A percentile compares a stretch with the other conserved stretches of the same genome.
Conservation (phyloP, 2,329 filamentous ascomycete species). For the Verticillium albo-atrum region DNA sequence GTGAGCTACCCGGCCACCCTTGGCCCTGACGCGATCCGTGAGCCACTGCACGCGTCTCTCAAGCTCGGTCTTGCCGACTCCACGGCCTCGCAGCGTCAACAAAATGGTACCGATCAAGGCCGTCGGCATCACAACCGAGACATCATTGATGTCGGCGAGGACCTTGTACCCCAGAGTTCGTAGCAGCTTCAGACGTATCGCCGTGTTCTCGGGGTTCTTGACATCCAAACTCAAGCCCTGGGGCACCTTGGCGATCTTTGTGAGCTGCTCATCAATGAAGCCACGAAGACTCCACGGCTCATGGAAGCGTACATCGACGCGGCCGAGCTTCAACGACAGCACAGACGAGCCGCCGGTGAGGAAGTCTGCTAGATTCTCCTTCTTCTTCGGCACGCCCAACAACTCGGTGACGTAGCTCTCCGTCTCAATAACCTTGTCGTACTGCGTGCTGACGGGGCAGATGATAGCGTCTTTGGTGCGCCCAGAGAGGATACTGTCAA, state of each 20-base stretch:
- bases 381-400: constrained; percentile 88
- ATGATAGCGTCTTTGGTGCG: constrained; percentile 88
- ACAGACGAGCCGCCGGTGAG: constrained; percentile 81
- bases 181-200: constrained; percentile 66
- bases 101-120: constrained; percentile 92
- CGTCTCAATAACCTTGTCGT: constrained; percentile 98
- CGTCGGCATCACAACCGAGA: constrained; percentile 97
- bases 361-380: constrained; percentile 89
- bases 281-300: constrained; percentile 87
- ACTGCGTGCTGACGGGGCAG: constrained; percentile 94
- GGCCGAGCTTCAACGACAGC: constrained; percentile 79
- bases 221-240: constrained; percentile 40
- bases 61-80: constrained; percentile 83
- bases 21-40: constrained; percentile 71
- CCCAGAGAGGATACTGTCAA: constrained; percentile 86
- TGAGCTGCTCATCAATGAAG: constrained; percentile 76
- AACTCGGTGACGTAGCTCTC: constrained; percentile 95
- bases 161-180: constrained; percentile 89
- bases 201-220: constrained; percentile 42
- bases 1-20: constrained; percentile 89
- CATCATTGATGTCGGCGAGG: constrained; percentile 88
- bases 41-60: constrained; percentile 89
- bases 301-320: constrained; percentile 93
- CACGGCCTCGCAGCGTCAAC: constrained; percentile 83
- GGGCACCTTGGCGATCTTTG: constrained; percentile 48